A percentile compares a stretch with the other conserved stretches of the same genome.
These are phyloP conservation scores for Hypoxylon sp. DNA, from an alignment of 2,329 filamentous ascomycete species.

Conservation along the genomic window DNA sequence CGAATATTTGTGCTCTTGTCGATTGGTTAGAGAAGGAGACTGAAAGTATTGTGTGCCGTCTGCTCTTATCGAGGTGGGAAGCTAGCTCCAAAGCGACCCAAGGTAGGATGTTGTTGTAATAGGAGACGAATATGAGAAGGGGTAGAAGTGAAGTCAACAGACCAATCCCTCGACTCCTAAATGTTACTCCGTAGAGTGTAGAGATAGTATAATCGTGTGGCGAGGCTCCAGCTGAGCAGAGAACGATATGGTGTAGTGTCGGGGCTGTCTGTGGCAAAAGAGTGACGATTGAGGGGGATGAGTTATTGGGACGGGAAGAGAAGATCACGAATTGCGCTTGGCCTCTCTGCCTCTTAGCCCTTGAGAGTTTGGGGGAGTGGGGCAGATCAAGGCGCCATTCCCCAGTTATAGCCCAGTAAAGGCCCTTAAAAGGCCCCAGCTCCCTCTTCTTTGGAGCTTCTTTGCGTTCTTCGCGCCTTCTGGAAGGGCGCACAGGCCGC, in stretches of 20 bases:
- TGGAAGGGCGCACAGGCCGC: conserved; percentile 49
- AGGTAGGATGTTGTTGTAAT: conserved; percentile 19
- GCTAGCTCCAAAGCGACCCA: conserved; percentile 15
- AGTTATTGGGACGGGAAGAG: conserved; percentile 28
- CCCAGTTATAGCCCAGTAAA: conserved; percentile 35
- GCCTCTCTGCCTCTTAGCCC: conserved; percentile 14
- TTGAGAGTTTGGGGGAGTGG: conserved; percentile 40
- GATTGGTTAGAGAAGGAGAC: neutral
- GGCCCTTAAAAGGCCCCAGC: conserved; percentile 29
- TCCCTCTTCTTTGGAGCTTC: conserved; percentile 43
- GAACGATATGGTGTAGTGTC: conserved; percentile 12
- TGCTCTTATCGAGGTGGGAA: conserved; percentile 21
- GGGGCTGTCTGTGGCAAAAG: conserved; percentile 39
- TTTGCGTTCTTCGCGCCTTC: conserved; percentile 51
- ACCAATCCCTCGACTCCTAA: conserved; percentile 24
- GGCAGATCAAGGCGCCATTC: conserved; percentile 32
- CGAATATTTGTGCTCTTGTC: conserved; percentile 6
- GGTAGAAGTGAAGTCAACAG: conserved; percentile 30
- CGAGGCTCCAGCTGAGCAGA: conserved; percentile 8
- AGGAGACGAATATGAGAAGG: conserved; percentile 28
- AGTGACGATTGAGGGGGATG: conserved; percentile 40
- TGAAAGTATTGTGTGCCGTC: conserved; percentile 6
- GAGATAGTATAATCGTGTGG: conserved; percentile 9
- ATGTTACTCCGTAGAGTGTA: conserved; percentile 3
- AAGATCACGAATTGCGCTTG: conserved; percentile 36